Conservation (phyloP, 225 moss, liverwort and hornwort species). For the Sphagnum tenellum region DNA sequence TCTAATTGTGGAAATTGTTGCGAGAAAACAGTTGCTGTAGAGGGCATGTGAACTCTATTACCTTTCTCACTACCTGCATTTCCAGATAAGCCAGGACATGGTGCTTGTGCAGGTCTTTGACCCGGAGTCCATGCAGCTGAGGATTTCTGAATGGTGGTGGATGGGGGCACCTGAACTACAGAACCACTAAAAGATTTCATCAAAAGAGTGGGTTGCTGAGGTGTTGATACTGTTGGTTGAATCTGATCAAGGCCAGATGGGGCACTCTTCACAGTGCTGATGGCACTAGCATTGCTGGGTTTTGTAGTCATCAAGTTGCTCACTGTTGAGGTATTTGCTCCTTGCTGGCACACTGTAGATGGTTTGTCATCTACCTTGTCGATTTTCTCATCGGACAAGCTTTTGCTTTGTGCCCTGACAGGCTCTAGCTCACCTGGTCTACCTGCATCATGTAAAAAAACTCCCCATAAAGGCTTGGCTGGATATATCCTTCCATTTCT, state of each 20-base stretch:
- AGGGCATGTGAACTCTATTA: constrained; percentile 7
- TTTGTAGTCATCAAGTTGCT: constrained; percentile 34
- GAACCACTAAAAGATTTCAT: constrained; percentile 23
- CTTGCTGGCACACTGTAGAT: constrained; percentile 19
- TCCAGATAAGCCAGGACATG: constrained; percentile 12
- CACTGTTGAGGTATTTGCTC: constrained; percentile 33
- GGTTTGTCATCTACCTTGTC: constrained; percentile 10
- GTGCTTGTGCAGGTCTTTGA: constrained; percentile 19
- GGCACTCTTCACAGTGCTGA: constrained; percentile 38
- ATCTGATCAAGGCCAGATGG: constrained; percentile 36
- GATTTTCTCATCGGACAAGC: constrained; percentile 16
- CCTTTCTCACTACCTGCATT: constrained; percentile 35
- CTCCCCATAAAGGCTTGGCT: too few relatives aligned
- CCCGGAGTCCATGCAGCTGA: constrained; percentile 18
- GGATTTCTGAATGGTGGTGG: constrained; percentile 13
- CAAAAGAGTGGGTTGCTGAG: constrained; percentile 23
- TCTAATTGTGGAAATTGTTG: constrained; percentile 18
- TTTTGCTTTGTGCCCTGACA: constrained; percentile 15
- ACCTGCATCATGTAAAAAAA: not conserved
- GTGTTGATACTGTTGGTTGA: constrained; percentile 21
- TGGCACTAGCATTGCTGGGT: constrained; percentile 17
- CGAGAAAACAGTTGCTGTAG: constrained; percentile 13
- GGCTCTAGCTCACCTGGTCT: constrained; percentile 1
- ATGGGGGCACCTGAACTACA: constrained; percentile 23
- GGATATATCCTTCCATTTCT: too few relatives aligned